Conservation (phyloP, 768 basidiomycete species). For the Mycena polygramma region DNA sequence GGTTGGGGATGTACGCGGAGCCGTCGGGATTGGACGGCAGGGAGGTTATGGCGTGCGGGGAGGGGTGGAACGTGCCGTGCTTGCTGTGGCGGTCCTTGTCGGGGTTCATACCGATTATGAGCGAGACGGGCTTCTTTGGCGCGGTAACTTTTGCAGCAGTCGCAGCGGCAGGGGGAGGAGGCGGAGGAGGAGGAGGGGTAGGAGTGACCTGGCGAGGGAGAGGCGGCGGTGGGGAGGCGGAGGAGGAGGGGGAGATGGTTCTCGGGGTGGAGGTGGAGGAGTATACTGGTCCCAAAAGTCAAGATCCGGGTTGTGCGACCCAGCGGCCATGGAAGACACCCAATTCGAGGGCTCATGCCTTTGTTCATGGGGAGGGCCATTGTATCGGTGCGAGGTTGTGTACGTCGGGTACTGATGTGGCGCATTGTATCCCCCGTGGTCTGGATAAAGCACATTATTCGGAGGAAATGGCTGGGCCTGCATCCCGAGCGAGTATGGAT, state of each 20-base stretch:
- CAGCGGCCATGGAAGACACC: conserved; percentile 62
- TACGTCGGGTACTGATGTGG: conserved; percentile 6
- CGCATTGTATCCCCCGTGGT: conserved; percentile 1
- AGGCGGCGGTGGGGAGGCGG: conserved; percentile 31
- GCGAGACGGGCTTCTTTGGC: conserved; percentile 32
- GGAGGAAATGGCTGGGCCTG: conserved; percentile 3
- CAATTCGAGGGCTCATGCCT: conserved; percentile 43
- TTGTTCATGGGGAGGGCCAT: background rate
- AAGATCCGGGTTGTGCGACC: conserved; percentile 12
- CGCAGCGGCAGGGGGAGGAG: background rate
- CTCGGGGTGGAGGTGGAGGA: conserved; percentile 24
- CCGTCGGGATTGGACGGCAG: background rate
- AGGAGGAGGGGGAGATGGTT: conserved; percentile 26
- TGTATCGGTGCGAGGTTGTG: conserved; percentile 14
- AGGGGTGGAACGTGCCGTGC: conserved; percentile 59
- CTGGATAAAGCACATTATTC: background rate
- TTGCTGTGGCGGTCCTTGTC: conserved; percentile 60
- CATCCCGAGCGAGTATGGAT: conserved; percentile 20
- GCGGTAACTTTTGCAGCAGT: background rate
- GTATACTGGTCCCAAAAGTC: conserved; percentile 31
- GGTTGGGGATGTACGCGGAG: conserved; percentile 57
- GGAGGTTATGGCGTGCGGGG: conserved; percentile 39
- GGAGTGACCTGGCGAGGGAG: conserved; percentile 40
- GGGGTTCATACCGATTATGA: conserved; percentile 60
- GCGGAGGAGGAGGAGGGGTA: conserved; percentile 31